A percentile compares a stretch with the other conserved stretches of the same genome.
Evolutionary conservation across 768 basidiomycete genomes (phyloP).

Genomic region (Tulasnella sp.): DNA sequence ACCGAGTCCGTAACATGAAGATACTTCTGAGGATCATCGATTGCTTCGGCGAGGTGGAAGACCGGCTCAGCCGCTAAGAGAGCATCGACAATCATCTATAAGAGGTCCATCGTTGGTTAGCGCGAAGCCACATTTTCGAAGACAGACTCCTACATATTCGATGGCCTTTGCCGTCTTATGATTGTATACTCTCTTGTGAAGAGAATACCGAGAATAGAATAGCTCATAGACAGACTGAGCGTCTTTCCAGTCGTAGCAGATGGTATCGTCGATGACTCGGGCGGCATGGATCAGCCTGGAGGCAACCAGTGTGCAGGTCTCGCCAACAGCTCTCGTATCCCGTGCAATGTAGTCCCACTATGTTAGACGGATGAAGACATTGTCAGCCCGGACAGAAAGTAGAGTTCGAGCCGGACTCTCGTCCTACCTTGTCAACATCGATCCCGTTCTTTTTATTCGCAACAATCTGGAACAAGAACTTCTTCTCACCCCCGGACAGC

Average conservation of each 20-base stretch:
- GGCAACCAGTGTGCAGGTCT: slow-evolving; percentile 56
- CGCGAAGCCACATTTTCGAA: not conserved
- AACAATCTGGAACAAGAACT: slow-evolving; percentile 82
- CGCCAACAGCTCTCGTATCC: slow-evolving; percentile 73
- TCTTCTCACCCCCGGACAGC: slow-evolving; percentile 53
- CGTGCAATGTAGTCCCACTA: slow-evolving; percentile 70
- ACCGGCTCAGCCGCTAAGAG: slow-evolving; percentile 68
- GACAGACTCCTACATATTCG: slow-evolving; percentile 46
- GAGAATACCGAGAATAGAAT: slow-evolving; percentile 70
- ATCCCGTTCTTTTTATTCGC: slow-evolving; percentile 80
- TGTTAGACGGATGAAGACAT: not conserved
- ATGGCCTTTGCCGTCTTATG: slow-evolving; percentile 82
- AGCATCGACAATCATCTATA: slow-evolving; percentile 81
- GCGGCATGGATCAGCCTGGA: slow-evolving; percentile 73
- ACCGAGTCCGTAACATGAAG: slow-evolving; percentile 72
- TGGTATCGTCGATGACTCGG: slow-evolving; percentile 71
- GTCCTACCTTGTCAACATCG: slow-evolving; percentile 78
- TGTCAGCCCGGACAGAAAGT: not conserved
- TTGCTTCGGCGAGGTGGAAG: slow-evolving; percentile 60
- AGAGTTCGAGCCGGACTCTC: not conserved
- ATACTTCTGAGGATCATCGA: slow-evolving; percentile 62
- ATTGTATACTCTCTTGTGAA: slow-evolving; percentile 83
- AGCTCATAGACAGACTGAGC: slow-evolving; percentile 75
- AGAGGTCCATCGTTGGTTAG: not conserved
- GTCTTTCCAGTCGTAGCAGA: slow-evolving; percentile 83